Evolutionary conservation across 768 basidiomycete species (phyloP), one percentile per base, ranked within the genome.

Genomic region (Xerocomellus chrysenteron): DNA sequence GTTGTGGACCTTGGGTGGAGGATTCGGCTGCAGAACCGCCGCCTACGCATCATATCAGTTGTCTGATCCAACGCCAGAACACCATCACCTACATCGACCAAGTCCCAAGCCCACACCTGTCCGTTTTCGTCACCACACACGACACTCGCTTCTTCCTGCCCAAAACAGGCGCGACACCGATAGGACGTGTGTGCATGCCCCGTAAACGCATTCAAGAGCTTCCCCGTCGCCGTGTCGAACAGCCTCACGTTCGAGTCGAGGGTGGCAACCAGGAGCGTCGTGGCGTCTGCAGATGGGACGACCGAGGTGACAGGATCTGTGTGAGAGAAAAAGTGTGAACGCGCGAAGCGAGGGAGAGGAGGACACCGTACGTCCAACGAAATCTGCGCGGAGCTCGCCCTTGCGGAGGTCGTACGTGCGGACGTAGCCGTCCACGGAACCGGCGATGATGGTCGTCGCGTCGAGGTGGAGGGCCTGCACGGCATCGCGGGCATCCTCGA

Each of bases 371-470:
- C 94, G 83, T 9, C 96, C 96, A 61, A 98, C 82, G 67, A 85
- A 94, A 71, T 99, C 97, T 43, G 90, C 82, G 9, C 88, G 84
- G 30, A 98, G 75, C 69, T 96, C 86, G 24, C 97, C 97, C 77
- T 89, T 93, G 50, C 97, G 88, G 33, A 99, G 79, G 72, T 99
- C 97, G 73, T 98, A 98, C 10, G 92, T 92, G 19, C 97, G 84
- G 43, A 96, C 85, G 68, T 88, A 81, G 3, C 97, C 96, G 59
- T 99, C 97, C 6, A 97, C 88, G 4, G 92, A 93, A 10, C 93
- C 94, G 3, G 92, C 79, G 40, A 87, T 76, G 63, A 98, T 82
- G 50, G 80, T 82, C 24, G 84, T 82, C 24, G 81, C 68, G 13
- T 80, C 83, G 41, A 94, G 80, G 60, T 87, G 78, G 32, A 98